A percentile compares a stretch with the other conserved stretches of the same genome.
phyloP scores from a whole-genome alignment of 1,284 basidiomycete species.

The Ganoderma sp. region DNA sequence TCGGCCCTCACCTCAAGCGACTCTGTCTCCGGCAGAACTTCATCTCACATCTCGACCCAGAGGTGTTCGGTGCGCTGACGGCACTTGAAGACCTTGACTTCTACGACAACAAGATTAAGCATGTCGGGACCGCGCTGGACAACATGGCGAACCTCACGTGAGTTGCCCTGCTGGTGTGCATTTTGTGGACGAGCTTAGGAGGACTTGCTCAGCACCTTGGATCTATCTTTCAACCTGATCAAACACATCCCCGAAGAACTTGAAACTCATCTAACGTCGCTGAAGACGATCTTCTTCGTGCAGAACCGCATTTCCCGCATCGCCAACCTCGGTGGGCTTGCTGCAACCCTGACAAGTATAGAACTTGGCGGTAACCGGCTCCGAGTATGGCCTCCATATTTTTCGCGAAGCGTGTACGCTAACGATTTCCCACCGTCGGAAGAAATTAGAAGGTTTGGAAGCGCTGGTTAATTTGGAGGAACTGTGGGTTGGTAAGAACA shows the following conservation, averaged over 20 bases:
- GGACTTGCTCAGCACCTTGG: conserved; percentile 67
- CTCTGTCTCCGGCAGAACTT: conserved; percentile 93
- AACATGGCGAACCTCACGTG: conserved; percentile 71
- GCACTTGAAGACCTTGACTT: conserved; percentile 90
- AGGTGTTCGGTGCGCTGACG: conserved; percentile 67
- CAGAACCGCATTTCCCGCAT: conserved; percentile 95
- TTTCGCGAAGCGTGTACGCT: not conserved
- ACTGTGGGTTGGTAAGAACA: conserved; percentile 98
- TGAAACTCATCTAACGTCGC: conserved; percentile 56
- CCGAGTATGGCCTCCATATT: conserved; percentile 56
- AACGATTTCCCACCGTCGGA: conserved; percentile 5
- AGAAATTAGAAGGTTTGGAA: conserved; percentile 92
- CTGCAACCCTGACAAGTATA: conserved; percentile 75
- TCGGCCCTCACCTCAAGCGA: conserved; percentile 71
- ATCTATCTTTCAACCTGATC: conserved; percentile 95
- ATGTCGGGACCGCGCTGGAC: conserved; percentile 69
- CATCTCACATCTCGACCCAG: conserved; percentile 72
- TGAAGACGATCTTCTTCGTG: conserved; percentile 90
- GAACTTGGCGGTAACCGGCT: conserved; percentile 95
- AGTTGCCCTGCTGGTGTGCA: conserved; percentile 41
- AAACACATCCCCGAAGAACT: conserved; percentile 71
- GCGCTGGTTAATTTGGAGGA: conserved; percentile 85
- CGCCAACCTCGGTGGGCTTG: conserved; percentile 63
- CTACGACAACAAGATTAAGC: conserved; percentile 93
- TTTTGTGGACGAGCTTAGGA: not conserved